Evolutionary conservation across 2,329 filamentous ascomycete species (phyloP).

Genomic region (Cladobotryum mycophilum): DNA sequence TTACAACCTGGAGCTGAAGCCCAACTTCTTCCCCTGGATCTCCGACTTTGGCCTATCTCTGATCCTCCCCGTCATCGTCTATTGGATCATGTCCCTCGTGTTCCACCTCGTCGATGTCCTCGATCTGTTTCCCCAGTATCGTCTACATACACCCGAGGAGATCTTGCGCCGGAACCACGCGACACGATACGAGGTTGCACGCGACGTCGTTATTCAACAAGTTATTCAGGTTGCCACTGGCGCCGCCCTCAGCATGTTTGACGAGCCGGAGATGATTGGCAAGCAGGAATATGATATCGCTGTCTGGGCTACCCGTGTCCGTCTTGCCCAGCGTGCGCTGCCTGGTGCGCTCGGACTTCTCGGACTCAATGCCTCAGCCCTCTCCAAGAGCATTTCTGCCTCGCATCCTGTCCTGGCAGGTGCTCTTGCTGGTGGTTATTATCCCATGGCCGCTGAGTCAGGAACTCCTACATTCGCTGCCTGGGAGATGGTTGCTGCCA

Average conservation of each 20-base stretch:
- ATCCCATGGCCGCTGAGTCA: slow-evolving; percentile 54
- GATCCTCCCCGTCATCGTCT: slow-evolving; percentile 70
- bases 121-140: slow-evolving; percentile 84
- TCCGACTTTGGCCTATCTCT: slow-evolving; percentile 77
- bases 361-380: slow-evolving; percentile 67
- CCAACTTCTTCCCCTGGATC: slow-evolving; percentile 68
- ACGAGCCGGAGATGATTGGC: slow-evolving; percentile 67
- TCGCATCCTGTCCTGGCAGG: slow-evolving; percentile 70
- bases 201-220: slow-evolving; percentile 89
- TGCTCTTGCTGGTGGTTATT: slow-evolving; percentile 71
- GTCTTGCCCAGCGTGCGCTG: slow-evolving; percentile 71
- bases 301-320: slow-evolving; percentile 79
- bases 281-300: slow-evolving; percentile 81
- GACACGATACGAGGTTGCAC: slow-evolving; percentile 74
- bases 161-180: slow-evolving; percentile 83
- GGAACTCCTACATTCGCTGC: slow-evolving; percentile 65
- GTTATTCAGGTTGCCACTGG: slow-evolving; percentile 76
- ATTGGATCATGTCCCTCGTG: slow-evolving; percentile 79
- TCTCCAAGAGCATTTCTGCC: slow-evolving; percentile 68
- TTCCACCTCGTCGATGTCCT: slow-evolving; percentile 84
- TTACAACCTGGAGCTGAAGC: slow-evolving; percentile 66
- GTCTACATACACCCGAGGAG: slow-evolving; percentile 90
- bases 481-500: slow-evolving; percentile 75
- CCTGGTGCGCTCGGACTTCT: slow-evolving; percentile 63
- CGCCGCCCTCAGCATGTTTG: slow-evolving; percentile 60